Conservation (phyloP, 257 asterid genomes). For the Nicotiana tabacum region DNA sequence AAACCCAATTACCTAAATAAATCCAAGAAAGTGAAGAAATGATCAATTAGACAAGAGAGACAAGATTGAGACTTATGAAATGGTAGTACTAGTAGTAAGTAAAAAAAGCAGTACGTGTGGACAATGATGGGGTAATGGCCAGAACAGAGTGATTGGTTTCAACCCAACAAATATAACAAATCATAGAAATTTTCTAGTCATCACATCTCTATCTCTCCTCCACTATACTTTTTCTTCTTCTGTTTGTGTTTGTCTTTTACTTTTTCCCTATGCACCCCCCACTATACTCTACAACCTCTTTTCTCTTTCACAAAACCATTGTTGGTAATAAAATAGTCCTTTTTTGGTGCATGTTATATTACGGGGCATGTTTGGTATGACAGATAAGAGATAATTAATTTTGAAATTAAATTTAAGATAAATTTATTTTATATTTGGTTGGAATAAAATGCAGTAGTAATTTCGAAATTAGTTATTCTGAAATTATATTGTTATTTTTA, state of each 20-base stretch:
- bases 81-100: constrained; percentile 15
- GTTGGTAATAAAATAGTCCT: constrained; percentile 9
- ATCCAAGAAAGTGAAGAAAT: neutral
- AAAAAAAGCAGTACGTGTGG: constrained; percentile 33
- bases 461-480: too few species aligned
- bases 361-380: too few species aligned
- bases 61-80: constrained; percentile 7
- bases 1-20: constrained; percentile 15
- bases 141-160: constrained; percentile 44
- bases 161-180: constrained; percentile 55
- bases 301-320: neutral
- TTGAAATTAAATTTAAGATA: too few species aligned
- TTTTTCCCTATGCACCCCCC: constrained; percentile 10
- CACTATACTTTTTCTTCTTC: constrained; percentile 10
- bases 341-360: neutral
- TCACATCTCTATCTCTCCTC: neutral
- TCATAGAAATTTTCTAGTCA: constrained; percentile 26
- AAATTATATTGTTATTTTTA: too few species aligned
- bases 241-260: constrained; percentile 41
- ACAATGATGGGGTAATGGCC: constrained; percentile 54
- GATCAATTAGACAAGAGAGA: constrained; percentile 9
- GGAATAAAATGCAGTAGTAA: too few species aligned
- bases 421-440: too few species aligned
- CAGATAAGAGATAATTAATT: too few species aligned
- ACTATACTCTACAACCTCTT: neutral